Percentiles rank a stretch among this genome's conserved stretches.
phyloP scores from a whole-genome alignment of 2,329 filamentous ascomycete genomes.

The Rugonectria rugulosa region DNA sequence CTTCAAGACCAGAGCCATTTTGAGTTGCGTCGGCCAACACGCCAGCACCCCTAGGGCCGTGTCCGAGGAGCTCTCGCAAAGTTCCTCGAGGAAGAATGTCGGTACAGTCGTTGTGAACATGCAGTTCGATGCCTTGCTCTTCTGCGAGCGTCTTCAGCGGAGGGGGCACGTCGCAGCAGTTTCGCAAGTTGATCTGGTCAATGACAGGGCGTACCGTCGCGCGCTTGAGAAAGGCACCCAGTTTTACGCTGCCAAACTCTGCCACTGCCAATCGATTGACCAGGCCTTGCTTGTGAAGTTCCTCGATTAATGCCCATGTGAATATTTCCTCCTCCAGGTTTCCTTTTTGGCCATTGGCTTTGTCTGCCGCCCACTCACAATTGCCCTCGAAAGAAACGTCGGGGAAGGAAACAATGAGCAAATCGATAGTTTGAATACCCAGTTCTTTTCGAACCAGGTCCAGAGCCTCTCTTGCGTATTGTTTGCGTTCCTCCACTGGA shows the following conservation, averaged over 20 bases:
- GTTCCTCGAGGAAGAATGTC: constrained; percentile 90
- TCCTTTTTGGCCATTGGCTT: constrained; percentile 66
- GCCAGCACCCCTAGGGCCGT: constrained; percentile 74
- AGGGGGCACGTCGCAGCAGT: constrained; percentile 95
- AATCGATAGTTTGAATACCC: constrained; percentile 76
- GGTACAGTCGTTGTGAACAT: constrained; percentile 94
- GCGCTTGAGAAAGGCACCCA: constrained; percentile 77
- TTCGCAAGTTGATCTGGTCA: constrained; percentile 94
- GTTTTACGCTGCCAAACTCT: constrained; percentile 87
- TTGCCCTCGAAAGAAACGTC: constrained; percentile 93
- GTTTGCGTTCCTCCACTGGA: constrained; percentile 67
- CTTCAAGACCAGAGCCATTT: constrained; percentile 67
- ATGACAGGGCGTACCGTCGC: constrained; percentile 79
- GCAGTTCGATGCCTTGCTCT: constrained; percentile 80
- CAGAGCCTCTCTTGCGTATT: constrained; percentile 80
- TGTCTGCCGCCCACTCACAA: constrained; percentile 79
- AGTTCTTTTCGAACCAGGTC: constrained; percentile 82
- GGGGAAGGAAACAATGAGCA: constrained; percentile 92
- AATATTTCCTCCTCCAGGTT: constrained; percentile 72
- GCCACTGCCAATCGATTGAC: constrained; percentile 83
- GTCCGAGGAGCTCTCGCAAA: constrained; percentile 81
- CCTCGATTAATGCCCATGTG: constrained; percentile 78
- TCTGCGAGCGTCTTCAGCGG: constrained; percentile 86
- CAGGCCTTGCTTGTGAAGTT: constrained; percentile 72
- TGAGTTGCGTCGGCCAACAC: constrained; percentile 71